Evolutionary conservation across 2,329 filamentous ascomycete genomes (phyloP).

Genomic region (Calonectria crousiana): DNA sequence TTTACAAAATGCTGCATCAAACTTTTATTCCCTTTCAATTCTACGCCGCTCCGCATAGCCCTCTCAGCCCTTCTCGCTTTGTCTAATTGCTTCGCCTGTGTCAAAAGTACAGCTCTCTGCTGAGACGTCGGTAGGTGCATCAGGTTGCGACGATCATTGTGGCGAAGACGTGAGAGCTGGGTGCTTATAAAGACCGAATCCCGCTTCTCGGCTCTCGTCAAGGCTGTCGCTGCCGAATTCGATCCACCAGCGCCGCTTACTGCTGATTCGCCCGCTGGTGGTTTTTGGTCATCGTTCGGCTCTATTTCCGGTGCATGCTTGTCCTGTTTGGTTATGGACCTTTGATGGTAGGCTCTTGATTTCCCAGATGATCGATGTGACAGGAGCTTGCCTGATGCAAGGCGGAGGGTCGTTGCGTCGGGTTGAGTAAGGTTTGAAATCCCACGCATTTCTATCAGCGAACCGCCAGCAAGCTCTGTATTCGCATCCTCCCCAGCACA

Average conservation of each 20-base stretch:
- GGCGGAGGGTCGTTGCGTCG: not conserved
- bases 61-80: not conserved
- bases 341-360: not conserved
- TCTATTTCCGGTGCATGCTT: not conserved
- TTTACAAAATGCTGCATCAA: slow-evolving; percentile 3
- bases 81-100: not conserved
- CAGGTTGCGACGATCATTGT: slow-evolving; percentile 3
- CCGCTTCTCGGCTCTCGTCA: slow-evolving; percentile 1
- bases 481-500: not conserved
- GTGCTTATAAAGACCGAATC: not conserved
- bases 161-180: not conserved
- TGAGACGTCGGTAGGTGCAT: not conserved
- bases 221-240: not conserved
- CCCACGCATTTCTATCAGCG: not conserved
- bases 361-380: not conserved
- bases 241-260: not conserved
- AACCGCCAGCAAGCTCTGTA: no score
- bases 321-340: not conserved
- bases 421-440: not conserved
- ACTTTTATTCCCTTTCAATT: not conserved
- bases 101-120: not conserved
- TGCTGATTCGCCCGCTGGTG: not conserved
- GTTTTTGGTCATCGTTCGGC: not conserved
- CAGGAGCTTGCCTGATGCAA: not conserved
- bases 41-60: not conserved